Conservation (phyloP, 768 basidiomycete genomes). For the Termitomyces titanicus region DNA sequence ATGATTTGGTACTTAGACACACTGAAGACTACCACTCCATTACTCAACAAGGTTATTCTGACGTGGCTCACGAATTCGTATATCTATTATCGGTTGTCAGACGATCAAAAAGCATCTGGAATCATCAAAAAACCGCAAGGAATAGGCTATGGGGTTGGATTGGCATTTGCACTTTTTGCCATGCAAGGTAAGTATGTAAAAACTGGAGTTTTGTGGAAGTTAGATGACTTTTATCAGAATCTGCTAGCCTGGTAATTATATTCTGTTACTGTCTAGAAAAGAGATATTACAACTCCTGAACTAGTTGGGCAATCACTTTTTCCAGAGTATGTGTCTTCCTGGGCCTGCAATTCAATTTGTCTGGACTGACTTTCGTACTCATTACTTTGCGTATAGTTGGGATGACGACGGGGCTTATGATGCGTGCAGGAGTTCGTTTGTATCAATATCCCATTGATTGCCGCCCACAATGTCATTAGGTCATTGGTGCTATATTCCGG, state of each 20-base stretch:
- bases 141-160: constrained; percentile 59
- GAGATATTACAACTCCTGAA: background rate
- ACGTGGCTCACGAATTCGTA: constrained; percentile 54
- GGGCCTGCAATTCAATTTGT: background rate
- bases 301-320: constrained; percentile 44
- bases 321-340: constrained; percentile 27
- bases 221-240: constrained; percentile 23
- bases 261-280: background rate
- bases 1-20: constrained; percentile 29
- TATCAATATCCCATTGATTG: background rate
- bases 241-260: constrained; percentile 34
- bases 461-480: constrained; percentile 16
- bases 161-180: constrained; percentile 51
- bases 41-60: constrained; percentile 57
- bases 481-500: constrained; percentile 50
- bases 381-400: constrained; percentile 24
- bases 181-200: constrained; percentile 55
- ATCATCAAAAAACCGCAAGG: constrained; percentile 37
- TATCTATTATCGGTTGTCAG: constrained; percentile 31
- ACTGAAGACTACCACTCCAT: constrained; percentile 49
- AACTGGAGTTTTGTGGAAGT: background rate
- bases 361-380: background rate
- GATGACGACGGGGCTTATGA: constrained; percentile 44
- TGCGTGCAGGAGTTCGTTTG: constrained; percentile 45
- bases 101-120: constrained; percentile 31